A percentile compares a stretch with the other conserved stretches of the same genome.
phyloP scores from a whole-genome alignment of 78 protist genomes.

The Dictyostelium purpureum region DNA sequence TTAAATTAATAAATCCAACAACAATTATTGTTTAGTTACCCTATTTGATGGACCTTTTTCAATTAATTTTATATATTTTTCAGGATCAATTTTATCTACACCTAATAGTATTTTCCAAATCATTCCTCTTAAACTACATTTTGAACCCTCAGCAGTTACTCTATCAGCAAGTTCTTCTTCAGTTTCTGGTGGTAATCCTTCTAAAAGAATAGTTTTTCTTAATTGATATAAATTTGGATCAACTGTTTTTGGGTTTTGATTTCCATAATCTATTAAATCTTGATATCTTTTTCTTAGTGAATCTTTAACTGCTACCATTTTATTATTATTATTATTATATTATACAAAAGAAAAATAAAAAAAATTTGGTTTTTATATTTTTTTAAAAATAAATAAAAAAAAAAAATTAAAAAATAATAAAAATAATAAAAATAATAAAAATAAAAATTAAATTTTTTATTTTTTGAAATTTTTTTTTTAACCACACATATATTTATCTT shows the following conservation, averaged over 20 bases:
- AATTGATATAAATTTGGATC: slow-evolving; percentile 50
- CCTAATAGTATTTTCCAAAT: slow-evolving; percentile 73
- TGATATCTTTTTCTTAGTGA: slow-evolving; percentile 26
- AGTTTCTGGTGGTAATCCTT: slow-evolving; percentile 50
- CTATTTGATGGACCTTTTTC: slow-evolving; percentile 41
- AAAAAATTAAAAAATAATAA: no score
- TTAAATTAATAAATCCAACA: background rate
- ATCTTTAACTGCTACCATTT: background rate
- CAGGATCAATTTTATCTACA: slow-evolving; percentile 10
- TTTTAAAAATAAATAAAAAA: no score
- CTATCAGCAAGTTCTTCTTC: slow-evolving; percentile 46
- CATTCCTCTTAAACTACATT: slow-evolving; percentile 54
- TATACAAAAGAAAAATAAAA: background rate
- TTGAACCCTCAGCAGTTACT: background rate
- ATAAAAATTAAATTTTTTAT: no score
- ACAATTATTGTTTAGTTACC: background rate
- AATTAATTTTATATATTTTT: slow-evolving; percentile 24
- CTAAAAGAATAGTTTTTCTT: slow-evolving; percentile 48
- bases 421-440: no score
- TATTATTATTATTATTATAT: no score
- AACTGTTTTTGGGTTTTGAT: slow-evolving; percentile 33
- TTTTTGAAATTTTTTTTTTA: no score
- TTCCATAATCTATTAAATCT: slow-evolving; percentile 43
- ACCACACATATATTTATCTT: background rate
- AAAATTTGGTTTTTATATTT: background rate